Evolutionary conservation across 768 basidiomycete species (phyloP), one percentile per base, ranked within the genome.

Genomic region (Lentinula lateritia): DNA sequence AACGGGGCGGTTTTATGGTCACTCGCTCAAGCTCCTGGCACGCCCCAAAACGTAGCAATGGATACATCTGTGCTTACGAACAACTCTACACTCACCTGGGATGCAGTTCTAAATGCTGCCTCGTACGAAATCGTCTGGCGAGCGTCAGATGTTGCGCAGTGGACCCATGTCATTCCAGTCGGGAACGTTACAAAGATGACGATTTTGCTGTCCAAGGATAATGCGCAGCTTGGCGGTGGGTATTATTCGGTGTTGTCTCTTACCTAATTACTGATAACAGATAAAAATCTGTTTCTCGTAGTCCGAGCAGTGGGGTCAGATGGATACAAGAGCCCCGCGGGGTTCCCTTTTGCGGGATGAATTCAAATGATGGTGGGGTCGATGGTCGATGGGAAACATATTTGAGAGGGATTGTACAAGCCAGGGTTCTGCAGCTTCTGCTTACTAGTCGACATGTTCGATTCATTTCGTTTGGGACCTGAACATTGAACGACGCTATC

Each of bases 101-200:
- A 69, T 10, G 59, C 67, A 12, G 82, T 80, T 63, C 63, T 73
- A 3, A 74, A 71, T 16, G 77, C 76, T 60, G 79, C 75, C 6
- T 75, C 78, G 4, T 84, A 83, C 65, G 82, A 83, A 69, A 70
- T 83, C 39, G 74, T 83, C 7, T 84, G 81, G 80, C 71, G 83
- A 50, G 72, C 78, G 60, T 78, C 78, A 35, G 78, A 81, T 52
- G 74, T 74, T 61, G 72, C 78, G 35, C 74, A 75, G 38, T 83
- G 81, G 82, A 76, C 79, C 45, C 75, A 78, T 65, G 77, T 79
- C 1, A 75, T 84, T 13, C 76, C 78, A 15, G 81, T 83, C 13
- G 81, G 82, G 1, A 66, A 77, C 54, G 76, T 77, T 23, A 74
- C 69, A 41, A 69, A 64, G 45, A 73, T 73, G 55, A 83, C 77